phyloP scores from a whole-genome alignment of 352 stramenopile genomes.

The Phytopythium cucurbitacearum region DNA sequence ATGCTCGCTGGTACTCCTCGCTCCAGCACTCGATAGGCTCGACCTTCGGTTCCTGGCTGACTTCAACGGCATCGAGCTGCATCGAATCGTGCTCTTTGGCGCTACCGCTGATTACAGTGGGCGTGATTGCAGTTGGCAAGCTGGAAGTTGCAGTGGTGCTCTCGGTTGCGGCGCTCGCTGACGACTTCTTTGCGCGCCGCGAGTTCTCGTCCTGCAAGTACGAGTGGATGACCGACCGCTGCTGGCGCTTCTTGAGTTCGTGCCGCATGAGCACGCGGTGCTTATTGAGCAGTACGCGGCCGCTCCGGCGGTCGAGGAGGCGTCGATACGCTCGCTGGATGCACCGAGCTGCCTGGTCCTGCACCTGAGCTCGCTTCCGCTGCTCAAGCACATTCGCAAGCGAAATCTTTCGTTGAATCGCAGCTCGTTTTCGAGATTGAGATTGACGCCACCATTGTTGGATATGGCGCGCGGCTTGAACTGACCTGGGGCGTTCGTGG shows the following conservation, averaged over 20 bases:
- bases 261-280: constrained; percentile 44
- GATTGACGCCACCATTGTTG: constrained; percentile 19
- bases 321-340: constrained; percentile 35
- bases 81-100: not conserved
- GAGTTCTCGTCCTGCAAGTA: constrained; percentile 38
- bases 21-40: constrained; percentile 47
- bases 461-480: constrained; percentile 12
- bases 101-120: not conserved
- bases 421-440: constrained; percentile 7
- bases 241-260: constrained; percentile 41
- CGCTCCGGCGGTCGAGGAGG: constrained; percentile 22
- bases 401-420: not conserved
- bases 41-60: not conserved
- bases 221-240: constrained; percentile 49
- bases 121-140: not conserved
- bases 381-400: constrained; percentile 19
- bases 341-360: constrained; percentile 12
- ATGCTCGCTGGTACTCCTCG: constrained; percentile 50
- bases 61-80: not conserved
- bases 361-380: constrained; percentile 16
- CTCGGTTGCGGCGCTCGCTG: constrained; percentile 3
- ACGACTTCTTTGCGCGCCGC: constrained; percentile 22
- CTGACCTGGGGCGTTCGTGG: constrained; percentile 22
- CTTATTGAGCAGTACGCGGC: constrained; percentile 28
- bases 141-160: not conserved